Evolutionary conservation across 257 asterid species (phyloP), one percentile per base, ranked within the genome.

Genomic region (Linderniella brevidens): DNA sequence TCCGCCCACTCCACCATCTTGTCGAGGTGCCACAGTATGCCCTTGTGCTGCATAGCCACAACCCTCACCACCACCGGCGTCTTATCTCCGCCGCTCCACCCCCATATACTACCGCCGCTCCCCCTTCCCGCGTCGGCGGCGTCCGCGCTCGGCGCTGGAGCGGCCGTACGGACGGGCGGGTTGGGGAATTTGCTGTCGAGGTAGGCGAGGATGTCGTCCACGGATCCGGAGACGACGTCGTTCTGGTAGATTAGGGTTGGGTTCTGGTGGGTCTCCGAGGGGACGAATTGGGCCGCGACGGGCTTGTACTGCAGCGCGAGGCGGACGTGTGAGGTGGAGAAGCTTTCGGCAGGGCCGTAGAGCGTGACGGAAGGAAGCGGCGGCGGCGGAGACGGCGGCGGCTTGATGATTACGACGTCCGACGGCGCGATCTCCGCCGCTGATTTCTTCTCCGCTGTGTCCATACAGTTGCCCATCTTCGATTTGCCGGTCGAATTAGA

Each of bases 41-140:
- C 75, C 76, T 85, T 64, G 63, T 88, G 98, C 71, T 88, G 98
- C 70, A 88, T 61, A 56, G 63, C 68, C 73, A 71, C 80, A 64
- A 84, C 68, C 98, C 96, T 80, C 55, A 84, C 98, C 60, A 88
- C 72, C 69, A 66, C 18, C 61, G 94, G 97, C 66, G 97, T 84
- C 63, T 86, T 71, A 18, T 68, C 84, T 35, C 81, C 93, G 67
- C 73, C 68, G 82, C 94, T 76, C 84, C 95, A 59, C 79, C 70
- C 3, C 72, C 62, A 15, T 73, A 63, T 14, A 51, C 51, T 0
- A 68, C 85, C 94, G 76, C 84, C 95, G 59, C 79, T 69, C 3
- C 72, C 62, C n/a, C 73, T 64, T n/a, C 51, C 51, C 1, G 65
- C 40, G 41, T 38, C 15, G 29, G 50, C 50, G 52, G 53, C 35